A percentile compares a stretch with the other conserved stretches of the same genome.
phyloP scores from a whole-genome alignment of 495 filamentous ascomycete species.

The Cladorrhinum samala region DNA sequence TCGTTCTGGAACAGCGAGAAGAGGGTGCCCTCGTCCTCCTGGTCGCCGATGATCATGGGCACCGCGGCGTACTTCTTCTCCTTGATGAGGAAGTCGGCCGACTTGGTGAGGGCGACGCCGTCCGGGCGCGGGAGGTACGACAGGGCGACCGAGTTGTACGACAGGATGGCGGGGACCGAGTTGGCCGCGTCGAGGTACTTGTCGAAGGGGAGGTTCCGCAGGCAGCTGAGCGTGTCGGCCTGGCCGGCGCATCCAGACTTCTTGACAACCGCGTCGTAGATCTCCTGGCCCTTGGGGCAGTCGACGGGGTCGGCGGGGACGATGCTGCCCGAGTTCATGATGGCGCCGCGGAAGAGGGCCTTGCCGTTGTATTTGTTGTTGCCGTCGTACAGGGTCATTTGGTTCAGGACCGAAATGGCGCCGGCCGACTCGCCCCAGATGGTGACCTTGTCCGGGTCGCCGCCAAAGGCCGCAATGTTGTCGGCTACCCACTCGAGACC shows the following conservation, averaged over 20 bases:
- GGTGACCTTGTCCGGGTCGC: conserved; percentile 59
- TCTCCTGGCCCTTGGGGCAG: conserved; percentile 52
- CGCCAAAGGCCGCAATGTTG: conserved; percentile 64
- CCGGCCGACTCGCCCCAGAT: conserved; percentile 73
- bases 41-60: conserved; percentile 54
- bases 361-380: conserved; percentile 64
- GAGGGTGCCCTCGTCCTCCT: conserved; percentile 56
- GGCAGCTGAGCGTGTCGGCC: conserved; percentile 55
- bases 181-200: conserved; percentile 59
- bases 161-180: conserved; percentile 57
- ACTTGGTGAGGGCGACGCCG: conserved; percentile 48
- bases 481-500: conserved; percentile 58
- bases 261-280: conserved; percentile 59
- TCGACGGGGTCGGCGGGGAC: conserved; percentile 60
- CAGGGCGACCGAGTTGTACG: conserved; percentile 56
- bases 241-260: conserved; percentile 53
- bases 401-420: conserved; percentile 63
- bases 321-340: conserved; percentile 66
- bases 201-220: conserved; percentile 52
- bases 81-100: conserved; percentile 47
- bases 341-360: conserved; percentile 61
- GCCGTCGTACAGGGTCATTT: conserved; percentile 63
- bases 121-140: conserved; percentile 63
- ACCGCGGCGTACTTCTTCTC: conserved; percentile 50
- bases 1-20: conserved; percentile 59